Evolutionary conservation across 257 asterid species (phyloP).

Genomic region (Solanum infundibuliforme): DNA sequence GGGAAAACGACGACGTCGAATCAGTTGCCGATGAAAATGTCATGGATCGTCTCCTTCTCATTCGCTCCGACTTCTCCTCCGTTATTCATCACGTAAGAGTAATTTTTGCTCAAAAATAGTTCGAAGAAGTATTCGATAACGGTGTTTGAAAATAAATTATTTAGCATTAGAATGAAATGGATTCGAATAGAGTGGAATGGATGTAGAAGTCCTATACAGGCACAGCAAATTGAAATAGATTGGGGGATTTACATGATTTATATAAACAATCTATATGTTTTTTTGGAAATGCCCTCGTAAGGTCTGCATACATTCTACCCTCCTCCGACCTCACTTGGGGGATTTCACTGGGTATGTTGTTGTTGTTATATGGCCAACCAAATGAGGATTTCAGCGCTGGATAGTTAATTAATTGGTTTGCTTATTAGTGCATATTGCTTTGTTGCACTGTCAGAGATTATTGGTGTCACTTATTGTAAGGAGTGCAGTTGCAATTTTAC

Average conservation of each 20-base stretch:
- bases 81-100: constrained; percentile 41
- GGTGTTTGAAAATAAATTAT: neutral
- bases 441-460: neutral
- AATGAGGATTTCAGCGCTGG: neutral
- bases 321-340: neutral
- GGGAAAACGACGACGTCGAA: neutral
- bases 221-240: neutral
- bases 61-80: constrained; percentile 61
- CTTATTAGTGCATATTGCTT: neutral
- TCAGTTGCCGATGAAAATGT: constrained; percentile 12
- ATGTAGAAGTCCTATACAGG: neutral
- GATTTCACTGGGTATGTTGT: neutral
- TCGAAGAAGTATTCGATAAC: neutral
- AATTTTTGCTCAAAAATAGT: neutral
- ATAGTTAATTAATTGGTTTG: neutral
- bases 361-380: neutral
- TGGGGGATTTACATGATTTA: neutral
- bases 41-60: constrained; percentile 61
- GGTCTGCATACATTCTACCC: neutral
- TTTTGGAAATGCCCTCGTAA: neutral
- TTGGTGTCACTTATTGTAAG: neutral
- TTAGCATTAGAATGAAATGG: neutral
- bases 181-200: neutral
- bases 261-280: neutral
- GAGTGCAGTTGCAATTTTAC: neutral